Conservation (phyloP, 495 filamentous ascomycete genomes). For the Penicillium waksmanii region DNA sequence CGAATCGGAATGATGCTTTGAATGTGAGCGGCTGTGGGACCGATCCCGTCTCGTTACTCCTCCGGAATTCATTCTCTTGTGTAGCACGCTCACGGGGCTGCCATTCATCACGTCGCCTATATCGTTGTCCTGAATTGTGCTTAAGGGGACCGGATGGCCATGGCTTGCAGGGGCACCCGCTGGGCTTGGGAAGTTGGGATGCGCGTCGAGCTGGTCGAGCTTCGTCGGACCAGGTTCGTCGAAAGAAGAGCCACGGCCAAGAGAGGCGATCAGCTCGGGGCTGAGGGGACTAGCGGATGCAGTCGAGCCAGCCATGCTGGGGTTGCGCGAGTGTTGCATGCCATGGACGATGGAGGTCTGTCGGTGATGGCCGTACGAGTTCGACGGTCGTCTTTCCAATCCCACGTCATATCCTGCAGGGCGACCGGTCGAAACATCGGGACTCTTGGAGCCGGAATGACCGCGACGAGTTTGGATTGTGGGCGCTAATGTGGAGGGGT, state of each 20-base stretch:
- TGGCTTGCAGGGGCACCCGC: constrained; percentile 28
- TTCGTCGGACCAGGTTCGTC: constrained; percentile 31
- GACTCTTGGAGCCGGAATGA: constrained; percentile 60
- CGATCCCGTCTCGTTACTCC: constrained; percentile 69
- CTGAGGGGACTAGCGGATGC: constrained; percentile 77
- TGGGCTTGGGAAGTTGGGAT: constrained; percentile 29
- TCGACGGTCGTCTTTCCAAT: constrained; percentile 71
- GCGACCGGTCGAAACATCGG: constrained; percentile 45
- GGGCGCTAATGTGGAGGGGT: constrained; percentile 43
- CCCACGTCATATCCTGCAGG: constrained; percentile 53
- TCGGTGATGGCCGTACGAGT: constrained; percentile 84
- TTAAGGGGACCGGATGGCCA: constrained; percentile 35
- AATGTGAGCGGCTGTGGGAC: constrained; percentile 80
- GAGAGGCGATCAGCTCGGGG: constrained; percentile 79
- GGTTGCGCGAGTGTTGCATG: constrained; percentile 89
- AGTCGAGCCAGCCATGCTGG: constrained; percentile 66
- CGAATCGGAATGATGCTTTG: constrained; percentile 72
- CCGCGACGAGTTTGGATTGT: constrained; percentile 52
- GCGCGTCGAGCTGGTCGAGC: constrained; percentile 40
- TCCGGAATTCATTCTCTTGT: constrained; percentile 54
- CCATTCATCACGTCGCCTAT: constrained; percentile 27
- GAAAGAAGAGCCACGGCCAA: constrained; percentile 42
- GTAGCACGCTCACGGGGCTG: constrained; percentile 31
- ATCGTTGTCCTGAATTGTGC: constrained; percentile 49
- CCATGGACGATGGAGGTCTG: constrained; percentile 96